Percentiles rank a stretch among this genome's conserved stretches.
phyloP scores from a whole-genome alignment of 805 yeast genomes.

The Lipomyces sp. region DNA sequence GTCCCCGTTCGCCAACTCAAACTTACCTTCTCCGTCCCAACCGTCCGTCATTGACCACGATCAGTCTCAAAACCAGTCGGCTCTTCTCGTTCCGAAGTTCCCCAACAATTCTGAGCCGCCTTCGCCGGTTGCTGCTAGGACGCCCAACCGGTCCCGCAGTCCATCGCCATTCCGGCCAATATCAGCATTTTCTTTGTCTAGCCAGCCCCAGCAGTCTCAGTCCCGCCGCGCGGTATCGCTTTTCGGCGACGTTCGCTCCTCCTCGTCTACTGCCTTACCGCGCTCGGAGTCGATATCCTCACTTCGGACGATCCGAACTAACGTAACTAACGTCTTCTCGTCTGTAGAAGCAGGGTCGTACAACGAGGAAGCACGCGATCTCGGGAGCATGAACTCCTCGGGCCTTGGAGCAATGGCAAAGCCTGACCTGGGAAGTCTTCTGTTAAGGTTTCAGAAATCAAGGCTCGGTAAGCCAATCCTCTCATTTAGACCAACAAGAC shows the following conservation, averaged over 20 bases:
- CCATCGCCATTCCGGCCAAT: conserved; percentile 6
- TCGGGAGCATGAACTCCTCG: background rate
- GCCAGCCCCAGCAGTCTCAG: background rate
- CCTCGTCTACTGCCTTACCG: conserved; percentile 14
- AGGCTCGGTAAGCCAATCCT: background rate
- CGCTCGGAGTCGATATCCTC: conserved; percentile 2
- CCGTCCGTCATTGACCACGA: conserved; percentile 5
- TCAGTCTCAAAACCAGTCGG: conserved; percentile 6
- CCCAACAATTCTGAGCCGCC: conserved; percentile 14
- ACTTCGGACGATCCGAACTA: background rate
- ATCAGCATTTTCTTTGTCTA: conserved; percentile 1
- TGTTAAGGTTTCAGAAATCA: background rate
- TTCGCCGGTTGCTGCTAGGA: conserved; percentile 3
- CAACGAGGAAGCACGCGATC: background rate
- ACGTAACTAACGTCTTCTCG: background rate
- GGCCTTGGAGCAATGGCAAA: background rate
- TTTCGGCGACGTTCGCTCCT: conserved; percentile 13
- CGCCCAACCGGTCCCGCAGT: conserved; percentile 1
- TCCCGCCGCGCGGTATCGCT: conserved; percentile 30
- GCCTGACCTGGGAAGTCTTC: background rate
- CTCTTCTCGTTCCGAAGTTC: conserved; percentile 4
- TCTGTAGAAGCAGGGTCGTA: background rate
- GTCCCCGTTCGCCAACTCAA: background rate
- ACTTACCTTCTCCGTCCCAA: conserved; percentile 4
- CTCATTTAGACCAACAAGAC: conserved; percentile 22